Conservation (phyloP, 2,329 filamentous ascomycete genomes). For the Dissoconium aciculare region DNA sequence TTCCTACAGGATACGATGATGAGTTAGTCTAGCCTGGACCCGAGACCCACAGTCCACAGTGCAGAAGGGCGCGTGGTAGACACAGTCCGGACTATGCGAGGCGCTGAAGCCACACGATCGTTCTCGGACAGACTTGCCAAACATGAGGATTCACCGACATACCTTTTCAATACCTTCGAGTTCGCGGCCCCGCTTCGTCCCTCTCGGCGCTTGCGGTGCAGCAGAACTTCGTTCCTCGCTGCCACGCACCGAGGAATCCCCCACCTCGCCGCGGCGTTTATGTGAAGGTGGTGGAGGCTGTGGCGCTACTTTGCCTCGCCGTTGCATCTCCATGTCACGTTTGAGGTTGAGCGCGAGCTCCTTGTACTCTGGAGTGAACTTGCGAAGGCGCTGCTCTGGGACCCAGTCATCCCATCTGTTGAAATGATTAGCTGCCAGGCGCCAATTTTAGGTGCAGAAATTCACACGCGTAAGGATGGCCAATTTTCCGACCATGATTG, state of each 20-base stretch:
- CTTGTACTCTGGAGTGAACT: conserved; percentile 88
- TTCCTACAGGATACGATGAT: too few species aligned
- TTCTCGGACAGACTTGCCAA: too few species aligned
- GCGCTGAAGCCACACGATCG: too few species aligned
- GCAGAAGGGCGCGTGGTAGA: too few species aligned
- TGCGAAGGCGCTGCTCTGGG: conserved; percentile 77
- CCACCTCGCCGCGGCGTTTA: conserved; percentile 41
- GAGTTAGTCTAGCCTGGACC: too few species aligned
- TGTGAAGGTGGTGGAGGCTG: conserved; percentile 35
- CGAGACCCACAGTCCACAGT: too few species aligned
- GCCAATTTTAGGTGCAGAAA: not conserved
- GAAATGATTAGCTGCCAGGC: not conserved
- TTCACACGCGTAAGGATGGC: not conserved
- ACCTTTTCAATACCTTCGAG: conserved; percentile 67
- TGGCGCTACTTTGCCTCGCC: conserved; percentile 31
- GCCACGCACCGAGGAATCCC: conserved; percentile 46
- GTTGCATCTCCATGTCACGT: conserved; percentile 49
- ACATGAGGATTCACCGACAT: too few species aligned
- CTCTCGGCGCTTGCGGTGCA: conserved; percentile 44
- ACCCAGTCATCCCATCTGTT: conserved; percentile 95
- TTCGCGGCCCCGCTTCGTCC: conserved; percentile 60
- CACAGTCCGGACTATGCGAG: too few species aligned
- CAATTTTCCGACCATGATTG: too few species aligned
- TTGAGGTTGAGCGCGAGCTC: conserved; percentile 65
- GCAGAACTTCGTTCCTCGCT: conserved; percentile 63